Evolutionary conservation across 805 yeast species (phyloP), one percentile per base, ranked within the genome.

Genomic region (Spathaspora girioi): DNA sequence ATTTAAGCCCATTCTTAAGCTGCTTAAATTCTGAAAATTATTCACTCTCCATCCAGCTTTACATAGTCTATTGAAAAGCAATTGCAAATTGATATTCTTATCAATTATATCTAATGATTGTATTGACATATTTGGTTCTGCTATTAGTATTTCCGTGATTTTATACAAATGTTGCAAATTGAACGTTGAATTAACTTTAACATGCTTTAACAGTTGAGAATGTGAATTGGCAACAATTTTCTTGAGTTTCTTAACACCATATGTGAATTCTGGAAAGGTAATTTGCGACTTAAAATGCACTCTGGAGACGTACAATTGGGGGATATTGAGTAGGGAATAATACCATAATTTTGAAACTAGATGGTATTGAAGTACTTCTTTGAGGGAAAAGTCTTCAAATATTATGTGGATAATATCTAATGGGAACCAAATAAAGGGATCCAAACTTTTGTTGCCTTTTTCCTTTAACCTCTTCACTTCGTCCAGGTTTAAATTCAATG

Each of bases 321-420:
- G 72, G 1, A 73, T 54, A 1, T 49, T 45, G 5, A 58, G 55
- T 12, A 74, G 60, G 1, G 59, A 46, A 7, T 47, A 15, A 51
- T 72, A 67, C 78, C 78, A 74, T 14, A 31, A 38, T 50, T 57
- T 65, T 45, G 67, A 61, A 35, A 74, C 78, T 27, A 63, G 51
- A 51, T 64, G 77, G 44, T 71, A 68, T 7, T 50, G 41, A 9
- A 70, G 58, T 4, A 70, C 29, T 5, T 52, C 47, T 17, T 55
- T 59, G 6, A 67, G 48, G 1, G 66, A 54, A 6, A 71, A 50
- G 3, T 53, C 38, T 12, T 42, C 5, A 51, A 71, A 72, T 1
- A 74, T 60, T 1, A 48, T 10, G 27, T 61, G 65, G 3, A 73
- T 55, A 2, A 72, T 45, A 35, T 74, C 78, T 2, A 49, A 31